Percentiles rank a stretch among this genome's conserved stretches.
phyloP scores from a whole-genome alignment of 1,284 basidiomycete genomes.

The Leccinum fallax region DNA sequence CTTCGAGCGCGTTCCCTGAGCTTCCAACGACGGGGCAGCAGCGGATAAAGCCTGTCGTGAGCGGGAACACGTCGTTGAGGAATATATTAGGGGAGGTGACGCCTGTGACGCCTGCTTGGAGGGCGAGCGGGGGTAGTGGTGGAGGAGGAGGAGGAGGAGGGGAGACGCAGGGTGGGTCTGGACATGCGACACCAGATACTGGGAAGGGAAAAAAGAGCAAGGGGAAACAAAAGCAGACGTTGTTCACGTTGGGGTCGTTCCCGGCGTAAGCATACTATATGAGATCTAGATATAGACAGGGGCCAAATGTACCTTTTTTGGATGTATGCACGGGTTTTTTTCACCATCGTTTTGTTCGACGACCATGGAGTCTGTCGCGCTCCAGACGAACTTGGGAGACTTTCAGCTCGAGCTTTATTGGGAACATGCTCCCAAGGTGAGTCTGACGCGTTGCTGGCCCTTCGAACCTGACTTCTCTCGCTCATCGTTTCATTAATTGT shows the following conservation, averaged over 20 bases:
- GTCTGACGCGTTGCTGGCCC: conserved; percentile 10
- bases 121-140: not conserved
- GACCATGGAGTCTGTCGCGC: conserved; percentile 59
- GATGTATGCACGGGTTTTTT: not conserved
- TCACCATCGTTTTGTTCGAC: not conserved
- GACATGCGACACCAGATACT: not conserved
- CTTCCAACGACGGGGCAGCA: conserved; percentile 46
- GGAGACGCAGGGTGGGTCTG: conserved; percentile 13
- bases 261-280: conserved; percentile 42
- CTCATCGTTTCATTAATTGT: not conserved
- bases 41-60: conserved; percentile 53
- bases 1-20: conserved; percentile 69
- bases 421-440: conserved; percentile 85
- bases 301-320: not conserved
- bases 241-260: conserved; percentile 74
- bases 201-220: conserved; percentile 74
- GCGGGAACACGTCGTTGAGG: conserved; percentile 68
- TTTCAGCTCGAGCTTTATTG: conserved; percentile 89
- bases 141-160: too few species aligned
- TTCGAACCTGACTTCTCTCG: not conserved
- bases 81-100: conserved; percentile 64
- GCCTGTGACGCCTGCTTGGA: conserved; percentile 57
- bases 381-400: conserved; percentile 89
- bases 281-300: not conserved
- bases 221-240: conserved; percentile 81